Conservation (phyloP, 805 yeast genomes). For the Suhomyces faveliae region DNA sequence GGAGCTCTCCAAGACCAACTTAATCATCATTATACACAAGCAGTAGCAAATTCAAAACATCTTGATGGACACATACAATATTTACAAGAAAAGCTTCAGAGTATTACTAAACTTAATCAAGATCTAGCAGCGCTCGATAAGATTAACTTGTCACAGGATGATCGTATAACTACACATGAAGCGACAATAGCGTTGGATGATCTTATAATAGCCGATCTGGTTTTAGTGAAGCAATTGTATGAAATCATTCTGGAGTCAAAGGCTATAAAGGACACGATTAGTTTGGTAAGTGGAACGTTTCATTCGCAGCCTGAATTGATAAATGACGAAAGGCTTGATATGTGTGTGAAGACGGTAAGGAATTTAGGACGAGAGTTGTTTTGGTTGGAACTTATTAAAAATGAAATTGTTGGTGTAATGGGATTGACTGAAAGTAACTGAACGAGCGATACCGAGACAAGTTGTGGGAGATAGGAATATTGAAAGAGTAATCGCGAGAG, state of each 20-base stretch:
- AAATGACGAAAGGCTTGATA: constrained; percentile 31
- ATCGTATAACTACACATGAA: constrained; percentile 15
- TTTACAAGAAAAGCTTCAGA: constrained; percentile 24
- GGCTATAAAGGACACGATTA: constrained; percentile 67
- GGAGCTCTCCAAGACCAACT: constrained; percentile 32
- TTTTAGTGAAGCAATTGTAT: constrained; percentile 53
- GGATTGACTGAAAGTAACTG: constrained; percentile 9
- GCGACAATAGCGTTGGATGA: constrained; percentile 29
- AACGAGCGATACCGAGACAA: too few relatives aligned
- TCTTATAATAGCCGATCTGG: constrained; percentile 40
- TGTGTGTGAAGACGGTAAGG: constrained; percentile 35
- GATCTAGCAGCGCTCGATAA: constrained; percentile 24
- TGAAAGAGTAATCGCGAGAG: too few relatives aligned
- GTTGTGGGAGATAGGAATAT: too few relatives aligned
- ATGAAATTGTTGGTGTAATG: constrained; percentile 29
- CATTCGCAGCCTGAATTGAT: constrained; percentile 32
- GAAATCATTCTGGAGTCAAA: constrained; percentile 61
- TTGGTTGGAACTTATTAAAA: constrained; percentile 39
- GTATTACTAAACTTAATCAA: constrained; percentile 23
- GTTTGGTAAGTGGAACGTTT: constrained; percentile 53
- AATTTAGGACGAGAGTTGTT: constrained; percentile 39
- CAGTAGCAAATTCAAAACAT: constrained; percentile 32
- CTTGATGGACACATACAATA: constrained; percentile 31
- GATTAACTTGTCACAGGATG: constrained; percentile 20
- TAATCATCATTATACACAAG: constrained; percentile 34